These are phyloP conservation scores for Claviceps digitariae DNA, from an alignment of 2,329 filamentous ascomycete species.

Conservation along the genomic window DNA sequence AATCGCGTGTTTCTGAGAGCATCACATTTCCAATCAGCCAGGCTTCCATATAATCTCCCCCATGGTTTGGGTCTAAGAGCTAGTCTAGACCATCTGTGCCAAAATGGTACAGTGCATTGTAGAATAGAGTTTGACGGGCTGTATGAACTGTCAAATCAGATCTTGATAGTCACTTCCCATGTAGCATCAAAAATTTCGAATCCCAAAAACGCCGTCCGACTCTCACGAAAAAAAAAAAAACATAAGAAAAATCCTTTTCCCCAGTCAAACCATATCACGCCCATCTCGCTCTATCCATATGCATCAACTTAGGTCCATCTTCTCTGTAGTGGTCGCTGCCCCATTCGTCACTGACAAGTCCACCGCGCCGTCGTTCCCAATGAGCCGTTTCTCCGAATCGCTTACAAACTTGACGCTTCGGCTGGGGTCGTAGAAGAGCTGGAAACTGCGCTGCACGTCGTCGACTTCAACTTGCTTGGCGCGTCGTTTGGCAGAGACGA, in stretches of 20 bases:
- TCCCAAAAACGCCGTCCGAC: constrained; percentile 17
- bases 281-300: background rate
- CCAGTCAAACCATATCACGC: constrained; percentile 1
- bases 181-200: background rate
- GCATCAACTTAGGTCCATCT: constrained; percentile 31
- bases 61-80: background rate
- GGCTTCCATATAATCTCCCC: background rate
- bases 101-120: constrained; percentile 10
- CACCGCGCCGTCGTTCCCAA: constrained; percentile 73
- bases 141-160: background rate
- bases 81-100: constrained; percentile 12
- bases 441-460: constrained; percentile 87
- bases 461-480: constrained; percentile 72
- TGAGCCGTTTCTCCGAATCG: constrained; percentile 84
- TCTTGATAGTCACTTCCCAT: background rate
- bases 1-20: background rate
- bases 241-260: no score
- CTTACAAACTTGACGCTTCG: constrained; percentile 83
- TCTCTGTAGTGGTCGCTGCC: constrained; percentile 24
- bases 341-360: constrained; percentile 43
- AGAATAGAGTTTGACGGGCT: background rate
- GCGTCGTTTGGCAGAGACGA: constrained; percentile 74
- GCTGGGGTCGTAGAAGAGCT: constrained; percentile 80
- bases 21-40: background rate
- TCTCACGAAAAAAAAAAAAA: no score